A percentile compares a stretch with the other conserved stretches of the same genome.
phyloP scores from a whole-genome alignment of 1,139 yeast genomes.

The Kodamaea ohmeri region DNA sequence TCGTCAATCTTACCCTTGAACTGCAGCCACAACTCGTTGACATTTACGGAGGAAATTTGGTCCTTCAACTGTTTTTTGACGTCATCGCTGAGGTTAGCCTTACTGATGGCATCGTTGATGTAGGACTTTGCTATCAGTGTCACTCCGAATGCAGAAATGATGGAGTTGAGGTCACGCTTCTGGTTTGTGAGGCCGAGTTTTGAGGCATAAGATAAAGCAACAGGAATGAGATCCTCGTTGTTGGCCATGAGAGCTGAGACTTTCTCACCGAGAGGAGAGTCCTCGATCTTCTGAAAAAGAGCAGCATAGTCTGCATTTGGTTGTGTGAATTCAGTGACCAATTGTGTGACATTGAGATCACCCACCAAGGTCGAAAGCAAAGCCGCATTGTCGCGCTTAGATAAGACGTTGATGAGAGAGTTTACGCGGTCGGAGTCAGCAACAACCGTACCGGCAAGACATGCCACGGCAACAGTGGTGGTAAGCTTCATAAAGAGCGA shows the following conservation, averaged over 20 bases:
- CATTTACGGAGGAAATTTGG: slow-evolving; percentile 23
- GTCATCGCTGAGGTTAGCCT: slow-evolving; percentile 11
- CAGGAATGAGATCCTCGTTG: slow-evolving; percentile 22
- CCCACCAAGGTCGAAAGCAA: slow-evolving; percentile 9
- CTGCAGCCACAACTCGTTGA: slow-evolving; percentile 12
- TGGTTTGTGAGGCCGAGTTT: slow-evolving; percentile 16
- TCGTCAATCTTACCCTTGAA: slow-evolving; percentile 11
- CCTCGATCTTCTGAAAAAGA: slow-evolving; percentile 15
- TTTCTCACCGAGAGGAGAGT: slow-evolving; percentile 5
- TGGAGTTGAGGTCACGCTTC: slow-evolving; percentile 10
- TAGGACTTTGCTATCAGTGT: slow-evolving; percentile 9
- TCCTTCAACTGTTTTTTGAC: slow-evolving; percentile 11
- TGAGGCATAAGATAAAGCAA: slow-evolving; percentile 22
- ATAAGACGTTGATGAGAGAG: slow-evolving; percentile 15
- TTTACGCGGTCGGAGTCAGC: slow-evolving; percentile 12
- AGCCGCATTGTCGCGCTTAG: slow-evolving; percentile 10
- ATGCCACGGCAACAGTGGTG: slow-evolving; percentile 14
- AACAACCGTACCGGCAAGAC: slow-evolving; percentile 5
- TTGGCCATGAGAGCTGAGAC: slow-evolving; percentile 19
- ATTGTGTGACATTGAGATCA: slow-evolving; percentile 14
- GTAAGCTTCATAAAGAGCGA: slow-evolving; percentile 6
- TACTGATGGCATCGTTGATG: slow-evolving; percentile 11
- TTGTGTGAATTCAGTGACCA: slow-evolving; percentile 18
- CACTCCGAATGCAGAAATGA: slow-evolving; percentile 8
- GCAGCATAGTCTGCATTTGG: slow-evolving; percentile 13